These are phyloP conservation scores for Botrytis deweyae DNA, from an alignment of 2,329 filamentous ascomycete genomes.

Conservation along the genomic window DNA sequence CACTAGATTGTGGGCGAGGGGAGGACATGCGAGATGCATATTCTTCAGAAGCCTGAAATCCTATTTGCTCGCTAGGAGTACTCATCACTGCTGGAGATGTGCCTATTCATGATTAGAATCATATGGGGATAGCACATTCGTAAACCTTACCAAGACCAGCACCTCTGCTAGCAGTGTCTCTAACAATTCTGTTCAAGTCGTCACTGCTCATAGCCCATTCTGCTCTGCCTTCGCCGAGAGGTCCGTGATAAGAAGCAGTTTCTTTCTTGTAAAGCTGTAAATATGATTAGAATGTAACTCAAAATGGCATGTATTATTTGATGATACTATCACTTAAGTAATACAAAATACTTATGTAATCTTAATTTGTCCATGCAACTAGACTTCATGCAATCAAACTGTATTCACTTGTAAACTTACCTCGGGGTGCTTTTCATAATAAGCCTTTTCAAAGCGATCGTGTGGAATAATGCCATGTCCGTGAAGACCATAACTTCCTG, in stretches of 20 bases:
- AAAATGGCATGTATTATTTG: not conserved
- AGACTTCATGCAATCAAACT: not conserved
- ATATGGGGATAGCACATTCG: constrained; percentile 29
- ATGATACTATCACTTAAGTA: not conserved
- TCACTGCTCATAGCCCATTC: constrained; percentile 88
- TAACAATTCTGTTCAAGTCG: constrained; percentile 86
- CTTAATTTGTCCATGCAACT: not conserved
- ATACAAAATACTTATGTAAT: not conserved
- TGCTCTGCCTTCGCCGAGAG: constrained; percentile 49
- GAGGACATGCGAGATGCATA: constrained; percentile 75
- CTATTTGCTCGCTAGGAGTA: constrained; percentile 88
- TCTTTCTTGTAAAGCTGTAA: constrained; percentile 65
- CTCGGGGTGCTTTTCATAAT: constrained; percentile 91
- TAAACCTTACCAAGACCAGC: constrained; percentile 50
- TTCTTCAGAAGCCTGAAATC: constrained; percentile 82
- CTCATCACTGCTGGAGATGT: constrained; percentile 61
- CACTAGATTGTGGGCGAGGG: constrained; percentile 53
- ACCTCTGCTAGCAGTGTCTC: constrained; percentile 60
- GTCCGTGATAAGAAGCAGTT: constrained; percentile 49
- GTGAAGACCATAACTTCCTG: constrained; percentile 90
- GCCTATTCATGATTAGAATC: constrained; percentile 50
- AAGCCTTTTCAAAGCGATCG: constrained; percentile 85
- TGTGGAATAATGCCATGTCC: constrained; percentile 75
- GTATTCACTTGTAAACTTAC: constrained; percentile 16
- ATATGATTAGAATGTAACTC: constrained; percentile 13